phyloP scores from a whole-genome alignment of 495 filamentous ascomycete species.

The Recurvomyces mirabilis region DNA sequence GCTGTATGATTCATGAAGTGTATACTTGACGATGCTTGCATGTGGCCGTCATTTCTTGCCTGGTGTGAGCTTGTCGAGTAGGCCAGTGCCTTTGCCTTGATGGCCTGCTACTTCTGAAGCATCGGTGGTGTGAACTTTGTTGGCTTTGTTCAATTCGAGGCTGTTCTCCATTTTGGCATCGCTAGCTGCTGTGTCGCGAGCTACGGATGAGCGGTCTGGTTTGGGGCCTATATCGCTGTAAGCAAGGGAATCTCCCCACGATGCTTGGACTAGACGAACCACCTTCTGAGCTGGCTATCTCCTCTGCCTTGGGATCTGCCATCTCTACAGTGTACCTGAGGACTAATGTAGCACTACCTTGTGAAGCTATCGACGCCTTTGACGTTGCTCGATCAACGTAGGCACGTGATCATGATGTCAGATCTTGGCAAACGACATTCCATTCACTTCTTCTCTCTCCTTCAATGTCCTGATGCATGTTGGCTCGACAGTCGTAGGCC shows the following conservation, averaged over 20 bases:
- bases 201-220: conserved; percentile 1
- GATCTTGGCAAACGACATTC: too few species aligned
- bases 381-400: too few species aligned
- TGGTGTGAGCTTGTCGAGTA: conserved; percentile 11
- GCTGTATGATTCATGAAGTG: not conserved
- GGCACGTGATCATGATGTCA: too few species aligned
- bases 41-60: conserved; percentile 2
- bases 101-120: conserved; percentile 15
- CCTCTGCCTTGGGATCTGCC: conserved; percentile 3
- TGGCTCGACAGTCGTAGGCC: too few species aligned
- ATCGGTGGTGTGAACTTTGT: conserved; percentile 4
- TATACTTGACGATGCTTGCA: not conserved
- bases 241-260: not conserved
- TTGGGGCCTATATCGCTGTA: not conserved
- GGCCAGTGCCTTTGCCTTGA: conserved; percentile 15
- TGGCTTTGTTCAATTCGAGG: conserved; percentile 17
- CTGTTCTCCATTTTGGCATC: conserved; percentile 16
- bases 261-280: not conserved
- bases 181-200: not conserved
- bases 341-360: too few species aligned
- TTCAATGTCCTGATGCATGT: too few species aligned
- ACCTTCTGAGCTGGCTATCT: conserved; percentile 3
- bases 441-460: too few species aligned
- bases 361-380: too few species aligned
- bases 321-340: too few species aligned